Evolutionary conservation across 768 basidiomycete genomes (phyloP), one percentile per base, ranked within the genome.

Genomic region (Collybia mongolica): DNA sequence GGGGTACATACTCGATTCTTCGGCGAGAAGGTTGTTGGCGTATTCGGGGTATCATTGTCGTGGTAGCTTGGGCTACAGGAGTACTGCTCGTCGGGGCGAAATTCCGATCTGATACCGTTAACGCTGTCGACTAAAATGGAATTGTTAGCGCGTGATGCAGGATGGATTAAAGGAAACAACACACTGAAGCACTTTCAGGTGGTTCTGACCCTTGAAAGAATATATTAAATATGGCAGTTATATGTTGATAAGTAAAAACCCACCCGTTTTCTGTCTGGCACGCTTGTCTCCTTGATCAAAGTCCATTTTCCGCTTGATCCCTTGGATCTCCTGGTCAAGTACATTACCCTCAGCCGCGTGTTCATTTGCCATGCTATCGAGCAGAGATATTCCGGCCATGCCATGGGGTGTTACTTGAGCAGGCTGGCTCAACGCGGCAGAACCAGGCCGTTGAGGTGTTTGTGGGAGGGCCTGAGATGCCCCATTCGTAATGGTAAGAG

Each of bases 1-100:
- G 72, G 0, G 94, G 94, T 24, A 88, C 74, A 65, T 95, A 97
- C 70, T 93, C 90, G 56, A 97, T 87, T 70, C 89, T 94, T 55
- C 88, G 84, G 51, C 88, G 80, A 28, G 82, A 76, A 46, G 80
- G 70, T 64, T 78, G 81, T 46, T 72, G 69, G 44, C 72, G 77
- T 28, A 75, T 59, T 53, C 72, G 71, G 38, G 66, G 60, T 39
- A 63, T 47, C 46, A 69, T 60, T 38, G 65, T 58, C 51, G 63
- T 68, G 29, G 67, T 61, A 48, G 59, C n/a, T n/a, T n/a, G n/a
- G n/a, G n/a, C 37, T 37, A 54, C 61, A 43, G 61, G 49, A 49
- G 53, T 41, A 26, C 38, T 57, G 49, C 59, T 47, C 50, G 60
- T 61, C 46, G 56, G 54, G 53, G 64, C 55, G 44, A 58, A 56